phyloP scores from a whole-genome alignment of 2,329 filamentous ascomycete genomes.

The Bretziella fagacearum region DNA sequence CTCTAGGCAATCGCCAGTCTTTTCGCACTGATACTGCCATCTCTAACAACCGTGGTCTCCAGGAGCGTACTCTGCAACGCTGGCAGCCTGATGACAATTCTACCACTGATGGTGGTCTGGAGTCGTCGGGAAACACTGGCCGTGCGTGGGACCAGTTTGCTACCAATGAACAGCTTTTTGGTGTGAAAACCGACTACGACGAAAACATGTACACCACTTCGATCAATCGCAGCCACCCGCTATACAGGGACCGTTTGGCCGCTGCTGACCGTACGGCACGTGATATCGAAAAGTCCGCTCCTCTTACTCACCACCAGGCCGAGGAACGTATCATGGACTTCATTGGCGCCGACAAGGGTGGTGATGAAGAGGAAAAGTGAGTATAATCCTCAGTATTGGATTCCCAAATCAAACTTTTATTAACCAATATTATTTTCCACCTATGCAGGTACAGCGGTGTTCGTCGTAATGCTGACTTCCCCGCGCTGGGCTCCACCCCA shows the following conservation, averaged over 20 bases:
- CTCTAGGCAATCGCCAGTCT: constrained; percentile 35
- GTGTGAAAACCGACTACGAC: constrained; percentile 76
- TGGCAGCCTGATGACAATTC: constrained; percentile 52
- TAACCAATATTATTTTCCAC: background rate
- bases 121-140: constrained; percentile 22
- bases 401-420: background rate
- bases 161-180: constrained; percentile 73
- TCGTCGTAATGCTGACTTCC: constrained; percentile 46
- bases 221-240: constrained; percentile 69
- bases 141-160: constrained; percentile 82
- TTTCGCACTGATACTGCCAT: constrained; percentile 87
- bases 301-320: constrained; percentile 66
- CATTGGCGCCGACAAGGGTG: constrained; percentile 46
- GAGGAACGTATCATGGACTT: constrained; percentile 70
- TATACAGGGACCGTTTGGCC: constrained; percentile 61
- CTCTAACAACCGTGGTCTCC: constrained; percentile 50
- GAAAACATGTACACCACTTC: constrained; percentile 88
- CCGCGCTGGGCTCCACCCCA: constrained; percentile 31
- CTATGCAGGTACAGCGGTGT: constrained; percentile 70
- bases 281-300: constrained; percentile 66
- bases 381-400: constrained; percentile 20
- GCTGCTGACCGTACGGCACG: constrained; percentile 69
- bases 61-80: constrained; percentile 60
- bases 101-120: constrained; percentile 53
- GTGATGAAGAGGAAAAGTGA: constrained; percentile 86